These are phyloP conservation scores for Paracorniculantispora psalliotae DNA, from an alignment of 2,329 filamentous ascomycete species.

Conservation along the genomic window DNA sequence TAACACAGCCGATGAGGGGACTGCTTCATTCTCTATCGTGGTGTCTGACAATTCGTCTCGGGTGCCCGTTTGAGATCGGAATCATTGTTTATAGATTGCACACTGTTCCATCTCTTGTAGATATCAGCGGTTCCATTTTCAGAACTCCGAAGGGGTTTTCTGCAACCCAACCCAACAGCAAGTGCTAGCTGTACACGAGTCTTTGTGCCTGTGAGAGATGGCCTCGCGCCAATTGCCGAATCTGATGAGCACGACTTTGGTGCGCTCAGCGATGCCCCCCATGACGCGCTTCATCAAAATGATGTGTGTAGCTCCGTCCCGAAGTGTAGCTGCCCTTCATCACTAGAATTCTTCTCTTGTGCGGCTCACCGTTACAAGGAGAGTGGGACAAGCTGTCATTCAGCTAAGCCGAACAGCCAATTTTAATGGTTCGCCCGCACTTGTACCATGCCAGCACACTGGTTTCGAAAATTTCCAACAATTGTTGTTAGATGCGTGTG, in stretches of 20 bases:
- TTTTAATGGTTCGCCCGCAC: too few species aligned
- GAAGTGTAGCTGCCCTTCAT: too few species aligned
- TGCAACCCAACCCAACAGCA: neutral
- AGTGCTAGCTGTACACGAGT: neutral
- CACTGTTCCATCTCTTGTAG: neutral
- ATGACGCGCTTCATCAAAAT: too few species aligned
- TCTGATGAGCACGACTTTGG: neutral
- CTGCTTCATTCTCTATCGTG: neutral
- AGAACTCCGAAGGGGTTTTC: neutral
- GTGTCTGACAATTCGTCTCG: conserved; percentile 4
- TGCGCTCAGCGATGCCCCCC: neutral
- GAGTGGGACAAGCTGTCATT: too few species aligned
- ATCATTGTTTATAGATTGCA: neutral
- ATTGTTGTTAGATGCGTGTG: neutral
- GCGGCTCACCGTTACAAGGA: too few species aligned
- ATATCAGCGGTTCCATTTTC: neutral
- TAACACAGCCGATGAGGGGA: neutral
- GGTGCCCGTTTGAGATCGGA: conserved; percentile 4
- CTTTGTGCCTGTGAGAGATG: neutral
- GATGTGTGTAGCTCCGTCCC: too few species aligned
- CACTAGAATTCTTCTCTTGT: too few species aligned
- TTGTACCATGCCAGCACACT: too few species aligned
- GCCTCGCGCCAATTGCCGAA: conserved; percentile 6
- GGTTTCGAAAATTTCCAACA: too few species aligned
- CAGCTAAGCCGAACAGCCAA: too few species aligned